Evolutionary conservation across 2,329 filamentous ascomycete species (phyloP), one percentile per base, ranked within the genome.

Genomic region (Exophiala aquamarina): DNA sequence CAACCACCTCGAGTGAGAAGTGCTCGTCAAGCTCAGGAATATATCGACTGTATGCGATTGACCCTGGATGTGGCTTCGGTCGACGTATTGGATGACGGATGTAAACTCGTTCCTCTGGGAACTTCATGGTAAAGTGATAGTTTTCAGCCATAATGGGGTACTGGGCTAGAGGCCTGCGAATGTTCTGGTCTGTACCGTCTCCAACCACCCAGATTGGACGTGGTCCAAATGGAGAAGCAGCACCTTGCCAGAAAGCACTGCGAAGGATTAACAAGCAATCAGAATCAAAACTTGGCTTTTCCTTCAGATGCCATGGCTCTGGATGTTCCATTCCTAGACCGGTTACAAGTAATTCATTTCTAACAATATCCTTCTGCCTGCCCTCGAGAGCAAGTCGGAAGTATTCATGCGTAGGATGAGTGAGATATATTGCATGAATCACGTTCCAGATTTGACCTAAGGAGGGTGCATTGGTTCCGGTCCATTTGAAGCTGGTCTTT

Each of bases 41-140:
- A 71, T 84, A 91, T 44, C 87, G 82, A 63, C 85, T 89, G 71
- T 92, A 92, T 56, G 87, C 76, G 52, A 86, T 76, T 1, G 83
- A 79, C 3, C 86, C 85, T 0, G 86, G 84, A 2, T 73, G 70
- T 3, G 87, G 87, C 70, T 92, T 91, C 21, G 81, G 76, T 1
- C 82, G 81, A 9, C 87, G 82, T 7, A 84, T 74, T 3, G 87
- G 87, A 66, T 91, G 87, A 66, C 79, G 82, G 9, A 80, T 73
- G 62, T 86, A 79, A 11, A 79, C 68, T 3, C 70, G 70, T 45
- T 74, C 63, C 3, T 70, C 63, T 55, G 35, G 52, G 26, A 51
- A 51, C 39, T 55, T 69, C 60, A 41, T 60, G 59, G 55, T 75
- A 70, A 26, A 74, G 56, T 21, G 66, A 60, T 46, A 71, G 6